phyloP scores from a whole-genome alignment of 2,329 filamentous ascomycete species.

The Penicillium sumatraense region DNA sequence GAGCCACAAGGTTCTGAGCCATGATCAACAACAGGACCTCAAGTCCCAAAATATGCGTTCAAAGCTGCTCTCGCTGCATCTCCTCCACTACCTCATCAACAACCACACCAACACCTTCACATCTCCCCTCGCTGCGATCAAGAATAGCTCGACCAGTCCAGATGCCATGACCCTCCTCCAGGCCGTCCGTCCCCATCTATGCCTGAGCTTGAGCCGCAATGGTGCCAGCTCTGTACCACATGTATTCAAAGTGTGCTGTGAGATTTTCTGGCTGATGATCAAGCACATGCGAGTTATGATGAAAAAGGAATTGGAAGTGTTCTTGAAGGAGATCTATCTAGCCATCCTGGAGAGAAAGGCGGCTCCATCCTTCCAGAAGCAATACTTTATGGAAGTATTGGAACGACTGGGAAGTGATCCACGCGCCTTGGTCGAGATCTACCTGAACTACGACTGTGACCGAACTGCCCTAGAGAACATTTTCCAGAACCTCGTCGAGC shows the following conservation, averaged over 20 bases:
- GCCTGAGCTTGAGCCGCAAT: slow-evolving; percentile 91
- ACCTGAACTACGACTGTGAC: slow-evolving; percentile 98
- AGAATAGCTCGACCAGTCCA: slow-evolving; percentile 84
- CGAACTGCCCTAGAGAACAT: slow-evolving; percentile 91
- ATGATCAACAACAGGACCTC: slow-evolving; percentile 90
- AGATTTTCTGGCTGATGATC: slow-evolving; percentile 98
- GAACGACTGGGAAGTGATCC: slow-evolving; percentile 84
- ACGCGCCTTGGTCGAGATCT: slow-evolving; percentile 87
- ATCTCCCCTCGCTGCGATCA: slow-evolving; percentile 89
- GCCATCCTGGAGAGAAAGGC: slow-evolving; percentile 86
- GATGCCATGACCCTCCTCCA: slow-evolving; percentile 85
- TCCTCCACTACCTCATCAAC: slow-evolving; percentile 93
- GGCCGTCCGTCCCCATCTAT: slow-evolving; percentile 95
- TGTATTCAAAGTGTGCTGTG: slow-evolving; percentile 93
- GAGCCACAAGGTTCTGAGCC: slow-evolving; percentile 85
- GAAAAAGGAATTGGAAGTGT: slow-evolving; percentile 99
- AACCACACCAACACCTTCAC: slow-evolving; percentile 92
- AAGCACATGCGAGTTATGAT: slow-evolving; percentile 91
- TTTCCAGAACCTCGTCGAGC: slow-evolving; percentile 91
- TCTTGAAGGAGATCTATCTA: slow-evolving; percentile 95
- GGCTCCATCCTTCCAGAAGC: slow-evolving; percentile 86
- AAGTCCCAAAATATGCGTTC: slow-evolving; percentile 96
- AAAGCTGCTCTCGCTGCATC: slow-evolving; percentile 91
- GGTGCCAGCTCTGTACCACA: slow-evolving; percentile 89
- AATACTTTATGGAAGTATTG: slow-evolving; percentile 85